Evolutionary conservation across 805 yeast species (phyloP).

Genomic region (Lipomyces starkeyi): DNA sequence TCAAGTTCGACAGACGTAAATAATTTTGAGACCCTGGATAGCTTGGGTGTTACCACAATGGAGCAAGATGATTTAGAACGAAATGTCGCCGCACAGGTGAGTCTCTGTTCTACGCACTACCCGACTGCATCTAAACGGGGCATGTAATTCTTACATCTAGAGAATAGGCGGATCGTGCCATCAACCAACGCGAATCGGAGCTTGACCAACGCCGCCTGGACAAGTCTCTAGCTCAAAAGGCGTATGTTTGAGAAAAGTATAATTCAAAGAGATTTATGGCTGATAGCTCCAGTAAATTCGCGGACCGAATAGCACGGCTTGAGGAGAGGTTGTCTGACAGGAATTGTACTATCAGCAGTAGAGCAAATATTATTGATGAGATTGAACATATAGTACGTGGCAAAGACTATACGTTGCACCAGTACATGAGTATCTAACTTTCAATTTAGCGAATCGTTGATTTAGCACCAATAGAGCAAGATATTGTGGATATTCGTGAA

Average conservation of each 20-base stretch:
- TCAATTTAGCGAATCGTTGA: slow-evolving; percentile 49
- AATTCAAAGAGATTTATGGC: background rate
- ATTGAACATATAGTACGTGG: slow-evolving; percentile 52
- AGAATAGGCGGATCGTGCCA: slow-evolving; percentile 64
- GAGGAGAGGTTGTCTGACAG: slow-evolving; percentile 57
- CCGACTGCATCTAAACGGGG: background rate
- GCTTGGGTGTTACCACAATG: slow-evolving; percentile 63
- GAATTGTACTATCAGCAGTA: slow-evolving; percentile 67
- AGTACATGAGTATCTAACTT: background rate
- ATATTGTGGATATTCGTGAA: slow-evolving; percentile 64
- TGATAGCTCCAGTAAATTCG: slow-evolving; percentile 46
- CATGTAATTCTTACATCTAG: slow-evolving; percentile 26
- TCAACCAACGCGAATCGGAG: slow-evolving; percentile 68
- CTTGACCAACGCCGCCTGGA: slow-evolving; percentile 77
- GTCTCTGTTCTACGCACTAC: slow-evolving; percentile 3
- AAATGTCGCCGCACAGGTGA: slow-evolving; percentile 58
- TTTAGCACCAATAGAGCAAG: slow-evolving; percentile 59
- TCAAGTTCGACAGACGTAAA: background rate
- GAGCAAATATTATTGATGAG: slow-evolving; percentile 60
- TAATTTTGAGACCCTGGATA: slow-evolving; percentile 41
- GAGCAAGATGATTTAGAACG: slow-evolving; percentile 84
- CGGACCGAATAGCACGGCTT: slow-evolving; percentile 55
- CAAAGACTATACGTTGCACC: slow-evolving; percentile 34
- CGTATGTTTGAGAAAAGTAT: slow-evolving; percentile 14
- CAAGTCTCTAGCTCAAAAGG: slow-evolving; percentile 60